Percentiles rank a stretch among this genome's conserved stretches.
Conservation (phyloP, 2,329 filamentous ascomycete species). For the Trichoderma simmonsii region DNA sequence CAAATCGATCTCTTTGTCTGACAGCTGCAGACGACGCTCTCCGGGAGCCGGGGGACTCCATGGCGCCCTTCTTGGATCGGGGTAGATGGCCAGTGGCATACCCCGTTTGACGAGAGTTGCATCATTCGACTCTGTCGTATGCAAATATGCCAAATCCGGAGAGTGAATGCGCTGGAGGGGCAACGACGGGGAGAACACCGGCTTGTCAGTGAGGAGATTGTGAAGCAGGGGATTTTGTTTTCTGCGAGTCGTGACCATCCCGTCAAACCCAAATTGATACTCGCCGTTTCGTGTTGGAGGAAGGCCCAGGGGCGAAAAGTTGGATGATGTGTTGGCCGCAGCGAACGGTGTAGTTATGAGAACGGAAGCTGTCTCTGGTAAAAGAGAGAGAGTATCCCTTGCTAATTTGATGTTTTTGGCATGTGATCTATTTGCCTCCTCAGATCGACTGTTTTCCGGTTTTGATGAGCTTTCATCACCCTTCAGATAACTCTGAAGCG, state of each 20-base stretch:
- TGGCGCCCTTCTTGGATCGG: slow-evolving; percentile 64
- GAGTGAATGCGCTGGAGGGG: slow-evolving; percentile 63
- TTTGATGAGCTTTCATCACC: slow-evolving; percentile 29
- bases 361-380: slow-evolving; percentile 82
- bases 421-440: slow-evolving; percentile 46
- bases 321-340: slow-evolving; percentile 53
- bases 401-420: slow-evolving; percentile 69
- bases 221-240: slow-evolving; percentile 84
- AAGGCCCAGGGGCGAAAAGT: slow-evolving; percentile 36
- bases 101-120: slow-evolving; percentile 89
- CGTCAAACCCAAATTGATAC: slow-evolving; percentile 48
- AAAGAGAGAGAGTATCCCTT: slow-evolving; percentile 65
- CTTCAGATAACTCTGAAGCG: slow-evolving; percentile 62
- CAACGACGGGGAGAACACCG: slow-evolving; percentile 85
- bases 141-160: slow-evolving; percentile 34
- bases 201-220: slow-evolving; percentile 93
- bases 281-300: slow-evolving; percentile 40
- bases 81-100: slow-evolving; percentile 82
- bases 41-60: slow-evolving; percentile 67
- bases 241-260: slow-evolving; percentile 52
- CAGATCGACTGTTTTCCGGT: slow-evolving; percentile 31
- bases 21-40: slow-evolving; percentile 62
- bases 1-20: slow-evolving; percentile 79
- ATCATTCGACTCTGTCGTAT: slow-evolving; percentile 30
- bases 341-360: slow-evolving; percentile 84